These are phyloP conservation scores for Crithidia acanthocephali DNA, from an alignment of 208 protist genomes.

Conservation along the genomic window DNA sequence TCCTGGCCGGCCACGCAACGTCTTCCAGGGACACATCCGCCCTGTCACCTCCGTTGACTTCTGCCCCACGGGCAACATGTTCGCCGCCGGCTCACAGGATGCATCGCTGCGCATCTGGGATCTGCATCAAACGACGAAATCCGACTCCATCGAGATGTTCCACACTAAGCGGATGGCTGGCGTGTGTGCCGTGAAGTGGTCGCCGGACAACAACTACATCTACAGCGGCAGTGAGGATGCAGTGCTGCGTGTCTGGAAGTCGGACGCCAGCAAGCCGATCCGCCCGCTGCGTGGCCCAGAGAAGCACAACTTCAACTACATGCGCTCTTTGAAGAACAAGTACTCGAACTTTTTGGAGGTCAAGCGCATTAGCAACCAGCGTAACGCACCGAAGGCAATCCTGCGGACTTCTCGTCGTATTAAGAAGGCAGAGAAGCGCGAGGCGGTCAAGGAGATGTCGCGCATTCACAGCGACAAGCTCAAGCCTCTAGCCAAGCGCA, in stretches of 20 bases:
- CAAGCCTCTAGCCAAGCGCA: constrained; percentile 87
- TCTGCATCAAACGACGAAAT: constrained; percentile 84
- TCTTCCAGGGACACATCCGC: constrained; percentile 97
- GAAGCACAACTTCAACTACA: constrained; percentile 94
- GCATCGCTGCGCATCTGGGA: constrained; percentile 96
- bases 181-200: constrained; percentile 93
- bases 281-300: constrained; percentile 89
- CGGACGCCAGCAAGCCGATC: constrained; percentile 91
- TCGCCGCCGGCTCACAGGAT: constrained; percentile 96
- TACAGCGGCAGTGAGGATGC: constrained; percentile 97
- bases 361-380: constrained; percentile 87
- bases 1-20: constrained; percentile 90
- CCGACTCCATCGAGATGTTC: constrained; percentile 96
- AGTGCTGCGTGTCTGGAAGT: constrained; percentile 97
- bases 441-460: constrained; percentile 88
- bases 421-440: constrained; percentile 83
- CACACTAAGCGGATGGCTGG: constrained; percentile 99
- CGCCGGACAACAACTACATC: constrained; percentile 94
- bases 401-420: constrained; percentile 55
- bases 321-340: constrained; percentile 86
- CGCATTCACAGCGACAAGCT: constrained; percentile 78
- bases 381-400: constrained; percentile 89
- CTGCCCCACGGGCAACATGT: constrained; percentile 95
- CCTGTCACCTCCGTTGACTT: constrained; percentile 97
- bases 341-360: constrained; percentile 91